These are phyloP conservation scores for Cryptococcus jaspeensis DNA, from an alignment of 1,284 basidiomycete species.

Conservation along the genomic window DNA sequence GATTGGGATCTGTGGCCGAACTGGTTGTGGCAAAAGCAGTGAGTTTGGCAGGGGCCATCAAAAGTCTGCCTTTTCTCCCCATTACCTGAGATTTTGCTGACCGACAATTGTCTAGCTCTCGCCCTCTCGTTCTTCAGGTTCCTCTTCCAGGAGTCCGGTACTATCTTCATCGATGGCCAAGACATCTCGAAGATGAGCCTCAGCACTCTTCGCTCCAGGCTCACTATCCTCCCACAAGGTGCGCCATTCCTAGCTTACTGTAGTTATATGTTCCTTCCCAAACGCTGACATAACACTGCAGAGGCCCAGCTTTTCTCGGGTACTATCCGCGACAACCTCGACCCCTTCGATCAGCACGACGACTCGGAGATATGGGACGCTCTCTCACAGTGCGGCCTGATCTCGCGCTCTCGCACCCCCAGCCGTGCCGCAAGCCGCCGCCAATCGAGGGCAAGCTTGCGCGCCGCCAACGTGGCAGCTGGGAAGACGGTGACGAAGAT, in stretches of 20 bases:
- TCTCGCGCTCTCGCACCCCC: conserved; percentile 32
- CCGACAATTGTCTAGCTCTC: conserved; percentile 33
- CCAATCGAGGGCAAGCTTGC: conserved; percentile 9
- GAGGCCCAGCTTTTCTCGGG: conserved; percentile 54
- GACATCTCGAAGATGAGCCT: conserved; percentile 55
- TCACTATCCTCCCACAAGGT: conserved; percentile 57
- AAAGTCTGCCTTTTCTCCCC: too few relatives aligned
- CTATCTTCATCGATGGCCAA: conserved; percentile 53
- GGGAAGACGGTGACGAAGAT: not conserved
- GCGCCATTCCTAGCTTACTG: conserved; percentile 6
- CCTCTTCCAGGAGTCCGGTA: conserved; percentile 50
- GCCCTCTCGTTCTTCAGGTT: conserved; percentile 56
- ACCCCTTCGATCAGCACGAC: conserved; percentile 54
- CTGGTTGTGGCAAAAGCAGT: conserved; percentile 51
- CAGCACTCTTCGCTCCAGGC: conserved; percentile 52
- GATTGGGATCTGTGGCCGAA: conserved; percentile 57
- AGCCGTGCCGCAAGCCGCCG: conserved; percentile 33
- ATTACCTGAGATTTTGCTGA: too few relatives aligned
- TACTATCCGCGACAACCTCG: conserved; percentile 52
- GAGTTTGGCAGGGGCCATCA: too few relatives aligned
- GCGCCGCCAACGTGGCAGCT: not conserved
- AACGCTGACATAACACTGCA: conserved; percentile 9
- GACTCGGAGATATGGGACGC: conserved; percentile 58
- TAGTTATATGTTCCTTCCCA: too few relatives aligned
- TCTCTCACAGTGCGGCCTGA: conserved; percentile 53